phyloP scores from a whole-genome alignment of 2,329 filamentous ascomycete species.

The Tolypocladium cylindrosporum region DNA sequence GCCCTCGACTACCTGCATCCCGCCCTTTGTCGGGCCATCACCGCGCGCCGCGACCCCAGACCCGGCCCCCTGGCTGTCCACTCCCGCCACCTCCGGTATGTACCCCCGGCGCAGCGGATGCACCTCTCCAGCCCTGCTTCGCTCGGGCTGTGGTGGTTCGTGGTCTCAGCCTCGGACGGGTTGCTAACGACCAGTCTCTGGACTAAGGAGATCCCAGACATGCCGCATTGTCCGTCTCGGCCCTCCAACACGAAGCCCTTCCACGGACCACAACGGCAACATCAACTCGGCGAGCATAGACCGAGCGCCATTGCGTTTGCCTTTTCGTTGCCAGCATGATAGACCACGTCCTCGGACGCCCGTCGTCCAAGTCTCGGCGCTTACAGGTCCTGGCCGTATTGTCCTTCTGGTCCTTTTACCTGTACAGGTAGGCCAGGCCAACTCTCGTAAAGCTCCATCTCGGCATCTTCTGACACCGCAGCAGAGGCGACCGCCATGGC shows the following conservation, averaged over 20 bases:
- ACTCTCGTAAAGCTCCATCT: not conserved
- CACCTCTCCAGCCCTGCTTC: not conserved
- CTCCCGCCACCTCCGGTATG: not conserved
- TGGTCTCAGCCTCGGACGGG: not conserved
- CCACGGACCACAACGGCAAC: too few species aligned
- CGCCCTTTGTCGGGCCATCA: not conserved
- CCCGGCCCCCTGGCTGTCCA: not conserved
- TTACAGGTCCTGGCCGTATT: conserved; percentile 88
- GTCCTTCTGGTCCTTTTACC: conserved; percentile 81
- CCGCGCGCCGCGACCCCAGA: not conserved
- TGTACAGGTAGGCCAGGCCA: conserved; percentile 50
- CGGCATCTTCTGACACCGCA: not conserved
- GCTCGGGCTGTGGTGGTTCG: not conserved
- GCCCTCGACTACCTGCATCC: not conserved
- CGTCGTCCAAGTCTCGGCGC: conserved; percentile 83
- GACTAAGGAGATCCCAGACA: not conserved
- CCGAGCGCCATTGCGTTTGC: not conserved
- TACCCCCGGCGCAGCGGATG: not conserved
- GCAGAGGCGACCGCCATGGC: conserved; percentile 76
- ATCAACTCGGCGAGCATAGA: not conserved
- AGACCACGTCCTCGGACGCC: conserved; percentile 88
- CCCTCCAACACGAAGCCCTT: not conserved
- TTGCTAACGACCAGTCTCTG: not conserved
- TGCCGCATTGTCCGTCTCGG: not conserved
- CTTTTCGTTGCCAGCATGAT: conserved; percentile 31